Evolutionary conservation across 257 asterid species (phyloP).

Genomic region (Solanum lycopersicoides): DNA sequence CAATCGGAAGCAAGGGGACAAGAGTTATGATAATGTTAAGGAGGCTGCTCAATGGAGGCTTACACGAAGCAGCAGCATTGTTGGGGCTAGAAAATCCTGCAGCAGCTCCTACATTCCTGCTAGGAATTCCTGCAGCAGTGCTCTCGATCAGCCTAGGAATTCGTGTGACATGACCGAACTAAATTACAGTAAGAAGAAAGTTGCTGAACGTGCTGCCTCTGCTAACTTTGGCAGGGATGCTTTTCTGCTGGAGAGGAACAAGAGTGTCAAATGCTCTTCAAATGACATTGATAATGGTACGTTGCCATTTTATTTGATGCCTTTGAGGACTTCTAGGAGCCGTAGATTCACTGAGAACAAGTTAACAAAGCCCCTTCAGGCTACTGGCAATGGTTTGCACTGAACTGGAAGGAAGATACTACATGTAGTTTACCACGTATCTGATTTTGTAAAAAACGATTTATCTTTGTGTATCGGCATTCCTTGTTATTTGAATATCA

Average conservation of each 20-base stretch:
- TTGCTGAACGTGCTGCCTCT: conserved; percentile 27
- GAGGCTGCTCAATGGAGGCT: conserved; percentile 37
- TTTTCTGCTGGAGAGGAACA: conserved; percentile 34
- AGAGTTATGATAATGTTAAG: conserved; percentile 13
- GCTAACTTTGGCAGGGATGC: conserved; percentile 30
- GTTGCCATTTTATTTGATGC: conserved; percentile 69
- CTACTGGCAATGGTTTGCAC: conserved; percentile 37
- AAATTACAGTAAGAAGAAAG: conserved; percentile 39
- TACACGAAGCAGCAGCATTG: conserved; percentile 47
- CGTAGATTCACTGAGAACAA: conserved; percentile 35
- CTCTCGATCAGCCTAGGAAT: conserved; percentile 44
- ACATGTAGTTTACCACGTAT: conserved; percentile 6
- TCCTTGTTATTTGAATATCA: background rate
- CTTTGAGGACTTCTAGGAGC: conserved; percentile 55
- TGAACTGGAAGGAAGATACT: conserved; percentile 10
- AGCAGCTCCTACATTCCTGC: background rate
- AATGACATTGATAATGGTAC: conserved; percentile 32
- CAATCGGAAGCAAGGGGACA: conserved; percentile 25
- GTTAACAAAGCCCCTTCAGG: conserved; percentile 27
- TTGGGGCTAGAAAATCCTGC: conserved; percentile 32
- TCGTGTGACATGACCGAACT: conserved; percentile 38
- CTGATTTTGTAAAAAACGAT: conserved; percentile 15
- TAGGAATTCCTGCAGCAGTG: conserved; percentile 45
- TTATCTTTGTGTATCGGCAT: conserved; percentile 1
- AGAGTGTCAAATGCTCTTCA: conserved; percentile 22